phyloP scores from a whole-genome alignment of 2,329 filamentous ascomycete genomes.

The Xenosphaeropsis pyriputrescens region DNA sequence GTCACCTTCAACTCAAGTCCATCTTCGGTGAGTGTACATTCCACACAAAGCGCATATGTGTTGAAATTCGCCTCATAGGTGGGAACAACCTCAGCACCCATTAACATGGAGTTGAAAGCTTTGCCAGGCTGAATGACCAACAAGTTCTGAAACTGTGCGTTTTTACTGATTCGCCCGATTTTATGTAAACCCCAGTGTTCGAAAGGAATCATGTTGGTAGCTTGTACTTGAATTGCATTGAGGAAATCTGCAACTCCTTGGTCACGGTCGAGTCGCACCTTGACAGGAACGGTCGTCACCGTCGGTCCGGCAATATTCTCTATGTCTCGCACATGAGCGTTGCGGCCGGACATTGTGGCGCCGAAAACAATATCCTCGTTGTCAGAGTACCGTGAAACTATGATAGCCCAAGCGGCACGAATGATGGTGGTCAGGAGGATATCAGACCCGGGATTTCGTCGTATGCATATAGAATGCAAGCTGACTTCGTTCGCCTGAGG shows the following conservation, averaged over 20 bases:
- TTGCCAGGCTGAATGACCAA: conserved; percentile 19
- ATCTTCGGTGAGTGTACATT: neutral
- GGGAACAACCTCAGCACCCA: neutral
- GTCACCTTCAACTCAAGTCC: neutral
- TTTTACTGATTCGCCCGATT: conserved; percentile 24
- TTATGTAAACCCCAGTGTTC: conserved; percentile 29
- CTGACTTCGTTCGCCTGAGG: neutral
- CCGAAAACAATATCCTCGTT: conserved; percentile 24
- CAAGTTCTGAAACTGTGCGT: conserved; percentile 22
- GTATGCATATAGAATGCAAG: neutral
- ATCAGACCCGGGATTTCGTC: neutral
- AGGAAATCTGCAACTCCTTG: conserved; percentile 24
- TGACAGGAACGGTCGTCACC: conserved; percentile 25
- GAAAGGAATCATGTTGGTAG: conserved; percentile 30
- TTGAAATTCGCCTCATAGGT: neutral
- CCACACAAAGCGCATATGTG: conserved; percentile 1
- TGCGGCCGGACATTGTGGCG: conserved; percentile 24
- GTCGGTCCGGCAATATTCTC: conserved; percentile 26
- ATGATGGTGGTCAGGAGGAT: conserved; percentile 19
- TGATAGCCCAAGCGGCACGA: conserved; percentile 24
- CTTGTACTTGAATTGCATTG: conserved; percentile 27
- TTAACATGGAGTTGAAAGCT: neutral
- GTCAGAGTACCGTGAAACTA: conserved; percentile 20
- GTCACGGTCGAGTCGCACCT: conserved; percentile 16
- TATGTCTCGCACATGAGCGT: conserved; percentile 20